phyloP scores from a whole-genome alignment of 805 yeast species.

The Candida methanosorbosa region DNA sequence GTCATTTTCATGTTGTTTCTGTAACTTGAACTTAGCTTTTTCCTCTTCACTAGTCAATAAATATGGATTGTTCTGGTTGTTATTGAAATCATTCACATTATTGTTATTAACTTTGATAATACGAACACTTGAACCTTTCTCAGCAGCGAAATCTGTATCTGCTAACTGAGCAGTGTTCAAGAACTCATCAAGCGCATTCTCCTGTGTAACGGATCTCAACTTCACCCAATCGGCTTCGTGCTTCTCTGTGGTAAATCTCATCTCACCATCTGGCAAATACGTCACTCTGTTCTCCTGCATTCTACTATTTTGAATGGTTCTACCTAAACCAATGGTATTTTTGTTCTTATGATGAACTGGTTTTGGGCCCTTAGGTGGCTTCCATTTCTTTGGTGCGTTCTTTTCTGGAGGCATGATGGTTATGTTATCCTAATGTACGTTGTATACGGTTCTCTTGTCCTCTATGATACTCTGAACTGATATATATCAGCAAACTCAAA shows the following conservation, averaged over 20 bases:
- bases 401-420: conserved; percentile 30
- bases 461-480: too few species aligned
- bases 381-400: conserved; percentile 62
- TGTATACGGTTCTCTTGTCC: too few species aligned
- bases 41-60: conserved; percentile 62
- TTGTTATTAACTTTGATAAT: conserved; percentile 70
- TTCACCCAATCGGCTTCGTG: conserved; percentile 87
- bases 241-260: conserved; percentile 80
- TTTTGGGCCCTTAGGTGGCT: conserved; percentile 88
- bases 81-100: conserved; percentile 60
- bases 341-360: conserved; percentile 79
- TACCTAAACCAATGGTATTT: conserved; percentile 78
- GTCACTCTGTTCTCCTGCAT: conserved; percentile 60
- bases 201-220: conserved; percentile 90
- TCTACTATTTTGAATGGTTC: conserved; percentile 71
- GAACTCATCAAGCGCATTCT: conserved; percentile 88
- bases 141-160: conserved; percentile 94
- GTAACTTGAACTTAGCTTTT: conserved; percentile 47
- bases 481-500: too few species aligned
- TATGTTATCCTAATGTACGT: too few species aligned
- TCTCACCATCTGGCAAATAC: conserved; percentile 75
- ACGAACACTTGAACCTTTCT: conserved; percentile 70
- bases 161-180: conserved; percentile 92
- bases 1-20: conserved; percentile 54
- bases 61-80: conserved; percentile 42